Evolutionary conservation across 2,329 filamentous ascomycete genomes (phyloP), one percentile per base, ranked within the genome.

Genomic region (Dactylonectria macrodidyma): DNA sequence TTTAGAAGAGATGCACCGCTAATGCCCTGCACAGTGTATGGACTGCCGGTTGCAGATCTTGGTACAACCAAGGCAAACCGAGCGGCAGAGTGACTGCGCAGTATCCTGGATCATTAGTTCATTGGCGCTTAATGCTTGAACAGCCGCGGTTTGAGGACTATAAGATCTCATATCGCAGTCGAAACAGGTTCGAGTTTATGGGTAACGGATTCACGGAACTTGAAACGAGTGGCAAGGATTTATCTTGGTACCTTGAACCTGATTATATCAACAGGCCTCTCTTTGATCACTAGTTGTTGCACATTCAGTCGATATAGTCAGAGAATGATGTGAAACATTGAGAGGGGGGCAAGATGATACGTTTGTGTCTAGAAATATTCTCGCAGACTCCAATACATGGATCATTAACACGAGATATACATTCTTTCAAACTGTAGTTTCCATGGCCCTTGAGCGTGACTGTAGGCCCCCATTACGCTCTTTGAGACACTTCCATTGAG

Each of bases 181-280:
- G 54, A 3, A 67, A 67, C n/a, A 67, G 65, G 24, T 64, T 67
- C 6, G 60, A 64, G 55, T 67, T 67, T 22, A 67, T 67, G 65
- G 60, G 65, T 1, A 67, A 67, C 10, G 65, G 65, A 3, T 67
- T 67, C 1, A 67, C 65, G 2, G 3, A 54, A 8, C 47, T 19
- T 1, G 65, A 67, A 3, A 54, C 59, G 3, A 41, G 51, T 14
- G 65, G 65, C 4, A 30, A 54, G 36, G 65, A 67, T 41, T 7
- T 64, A 16, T 46, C 65, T 8, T 67, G 59, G 59, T 67, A 67
- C 26, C 11, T 67, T 47, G 65, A 67, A 30, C 47, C 51, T 16
- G 60, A 64, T 0, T 41, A 59, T 9, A 59, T 67, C 24, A 16
- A 57, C 30, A 64, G 55, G 41, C 60, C 65, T 30, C 48, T 67